Base-by-base conservation (phyloP, 2,329 filamentous ascomycete species). In the Calonectria ilicicola region DNA sequence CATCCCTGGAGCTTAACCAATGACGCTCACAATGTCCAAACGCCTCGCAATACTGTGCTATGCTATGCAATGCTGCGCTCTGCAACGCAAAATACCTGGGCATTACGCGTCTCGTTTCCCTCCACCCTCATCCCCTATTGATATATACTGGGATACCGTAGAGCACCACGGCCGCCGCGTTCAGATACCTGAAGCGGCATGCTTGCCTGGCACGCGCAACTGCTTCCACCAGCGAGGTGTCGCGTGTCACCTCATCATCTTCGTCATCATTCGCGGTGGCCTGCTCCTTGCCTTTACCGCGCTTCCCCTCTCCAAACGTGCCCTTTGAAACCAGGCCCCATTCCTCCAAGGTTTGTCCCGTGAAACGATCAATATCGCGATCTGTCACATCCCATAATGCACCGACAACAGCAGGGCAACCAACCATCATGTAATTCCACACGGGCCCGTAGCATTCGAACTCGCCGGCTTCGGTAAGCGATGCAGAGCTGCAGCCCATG, bases 381-480 rank as follows among this genome's bases (percentile, higher is more conserved):
- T 99, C 97, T 12, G 97, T 99, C 63, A 99, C 97, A 83, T 99
- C 97, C 97, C 97, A 99, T 44, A 99, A 87, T 19, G 96, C 98
- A 56, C 95, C 97, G 2, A 98, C 92, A 12, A 98, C 91, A 0
- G 96, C 95, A 4, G 95, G 95, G 77, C 90, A 92, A 1, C 95
- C 96, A 0, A 95, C 96, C 77, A 96, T 92, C 84, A 99, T 92
- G 85, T 98, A 98, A 79, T 96, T 95, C 85, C 96, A 92, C 27
- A 97, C 94, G 69, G 96, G 95, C 1, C 97, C 96, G 78, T 94
- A 93, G n/a, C 94, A 93, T 83, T 98, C 96, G 80, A 98, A 98
- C 74, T 95, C 93, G 63, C 96, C 96, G 14, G 92, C 92, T 78
- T 97, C 94, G 1, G 81, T 84, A 65, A 98, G 89, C 32, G 92